These are phyloP conservation scores for Cladophialophora chaetospira DNA, from an alignment of 2,329 filamentous ascomycete species.

Conservation along the genomic window DNA sequence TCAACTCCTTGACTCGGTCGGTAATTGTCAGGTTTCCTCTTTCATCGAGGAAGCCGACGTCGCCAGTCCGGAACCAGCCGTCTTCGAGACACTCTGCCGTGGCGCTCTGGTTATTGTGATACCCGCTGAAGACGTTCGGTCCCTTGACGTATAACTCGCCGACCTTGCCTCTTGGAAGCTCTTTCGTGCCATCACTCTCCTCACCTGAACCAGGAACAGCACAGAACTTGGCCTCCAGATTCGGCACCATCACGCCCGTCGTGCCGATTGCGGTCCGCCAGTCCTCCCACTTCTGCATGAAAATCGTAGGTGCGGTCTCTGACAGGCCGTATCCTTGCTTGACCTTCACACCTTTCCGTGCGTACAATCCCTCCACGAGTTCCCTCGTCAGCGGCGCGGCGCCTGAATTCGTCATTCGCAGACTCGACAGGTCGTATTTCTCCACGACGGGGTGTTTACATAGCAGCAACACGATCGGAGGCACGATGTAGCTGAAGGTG, in stretches of 20 bases:
- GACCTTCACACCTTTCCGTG: conserved; percentile 72
- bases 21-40: conserved; percentile 85
- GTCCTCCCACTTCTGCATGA: conserved; percentile 71
- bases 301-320: conserved; percentile 80
- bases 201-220: conserved; percentile 53
- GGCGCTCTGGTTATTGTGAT: conserved; percentile 60
- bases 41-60: conserved; percentile 74
- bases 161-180: conserved; percentile 63
- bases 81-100: conserved; percentile 66
- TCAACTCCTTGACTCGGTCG: conserved; percentile 70
- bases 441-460: conserved; percentile 76
- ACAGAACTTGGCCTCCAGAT: conserved; percentile 80
- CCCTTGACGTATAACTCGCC: conserved; percentile 71
- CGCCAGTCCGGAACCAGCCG: conserved; percentile 88
- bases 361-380: conserved; percentile 73
- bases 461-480: conserved; percentile 78
- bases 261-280: conserved; percentile 77
- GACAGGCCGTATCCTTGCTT: conserved; percentile 93
- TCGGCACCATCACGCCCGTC: conserved; percentile 75
- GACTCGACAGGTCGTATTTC: conserved; percentile 75
- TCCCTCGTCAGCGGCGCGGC: conserved; percentile 83
- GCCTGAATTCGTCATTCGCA: conserved; percentile 84
- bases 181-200: conserved; percentile 45
- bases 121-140: conserved; percentile 65
- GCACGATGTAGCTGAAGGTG: conserved; percentile 79